Evolutionary conservation across 2,329 filamentous ascomycete genomes (phyloP).

Genomic region (Aspergillus sojae): DNA sequence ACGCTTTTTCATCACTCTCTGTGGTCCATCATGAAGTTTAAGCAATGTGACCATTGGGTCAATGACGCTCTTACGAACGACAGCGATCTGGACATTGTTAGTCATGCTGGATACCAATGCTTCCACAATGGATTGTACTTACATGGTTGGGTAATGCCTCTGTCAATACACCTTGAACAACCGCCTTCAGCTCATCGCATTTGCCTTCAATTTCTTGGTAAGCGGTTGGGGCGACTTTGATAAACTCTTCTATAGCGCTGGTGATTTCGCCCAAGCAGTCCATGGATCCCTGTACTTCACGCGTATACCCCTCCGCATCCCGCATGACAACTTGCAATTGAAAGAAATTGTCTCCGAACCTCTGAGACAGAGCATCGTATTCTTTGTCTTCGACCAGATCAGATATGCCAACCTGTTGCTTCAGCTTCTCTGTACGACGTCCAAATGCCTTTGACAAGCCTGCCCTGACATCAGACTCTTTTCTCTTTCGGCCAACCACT

Average conservation of each 20-base stretch:
- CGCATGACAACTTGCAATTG: slow-evolving; percentile 88
- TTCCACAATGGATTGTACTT: slow-evolving; percentile 24
- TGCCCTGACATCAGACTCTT: slow-evolving; percentile 84
- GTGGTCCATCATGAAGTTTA: slow-evolving; percentile 78
- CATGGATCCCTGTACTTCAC: slow-evolving; percentile 78
- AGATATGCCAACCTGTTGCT: slow-evolving; percentile 66
- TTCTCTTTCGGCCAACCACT: slow-evolving; percentile 81
- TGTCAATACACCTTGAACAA: slow-evolving; percentile 81
- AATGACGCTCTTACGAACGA: slow-evolving; percentile 80
- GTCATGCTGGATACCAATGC: slow-evolving; percentile 6
- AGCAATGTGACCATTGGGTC: slow-evolving; percentile 80
- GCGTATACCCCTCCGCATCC: slow-evolving; percentile 90
- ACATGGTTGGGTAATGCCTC: slow-evolving; percentile 84
- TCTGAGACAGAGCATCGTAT: slow-evolving; percentile 79
- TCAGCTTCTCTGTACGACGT: slow-evolving; percentile 83
- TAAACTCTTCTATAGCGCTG: slow-evolving; percentile 79
- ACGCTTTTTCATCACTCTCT: slow-evolving; percentile 89
- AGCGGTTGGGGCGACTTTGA: slow-evolving; percentile 68
- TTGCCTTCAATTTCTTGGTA: slow-evolving; percentile 89
- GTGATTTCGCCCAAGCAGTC: slow-evolving; percentile 79
- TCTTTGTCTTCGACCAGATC: slow-evolving; percentile 75
- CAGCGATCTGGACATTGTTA: slow-evolving; percentile 48
- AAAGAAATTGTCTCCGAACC: slow-evolving; percentile 89
- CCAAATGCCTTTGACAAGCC: slow-evolving; percentile 87
- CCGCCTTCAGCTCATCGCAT: slow-evolving; percentile 88